Conservation (phyloP, 2,329 filamentous ascomycete genomes). For the Beauveria pseudobassiana region DNA sequence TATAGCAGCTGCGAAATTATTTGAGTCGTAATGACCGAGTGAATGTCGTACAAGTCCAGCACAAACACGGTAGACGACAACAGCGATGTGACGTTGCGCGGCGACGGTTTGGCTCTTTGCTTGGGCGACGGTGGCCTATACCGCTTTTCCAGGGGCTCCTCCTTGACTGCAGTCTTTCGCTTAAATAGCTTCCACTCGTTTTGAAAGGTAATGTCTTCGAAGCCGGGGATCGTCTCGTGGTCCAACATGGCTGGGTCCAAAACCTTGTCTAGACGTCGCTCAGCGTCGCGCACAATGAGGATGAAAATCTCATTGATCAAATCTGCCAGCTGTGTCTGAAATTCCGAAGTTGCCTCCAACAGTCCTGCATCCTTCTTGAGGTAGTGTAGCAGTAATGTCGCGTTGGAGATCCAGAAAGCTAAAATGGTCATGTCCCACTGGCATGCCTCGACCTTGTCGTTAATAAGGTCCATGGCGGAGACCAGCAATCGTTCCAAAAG, state of each 20-base stretch:
- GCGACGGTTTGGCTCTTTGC: conserved; percentile 82
- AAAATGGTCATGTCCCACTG: conserved; percentile 99
- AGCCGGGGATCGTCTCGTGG: conserved; percentile 94
- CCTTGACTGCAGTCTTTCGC: conserved; percentile 80
- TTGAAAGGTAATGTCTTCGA: conserved; percentile 94
- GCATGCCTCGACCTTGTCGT: conserved; percentile 86
- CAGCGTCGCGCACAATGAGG: conserved; percentile 90
- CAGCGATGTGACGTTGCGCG: conserved; percentile 90
- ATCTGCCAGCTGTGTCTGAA: conserved; percentile 88
- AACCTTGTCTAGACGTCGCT: conserved; percentile 92
- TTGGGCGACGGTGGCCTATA: conserved; percentile 91
- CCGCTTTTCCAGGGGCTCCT: conserved; percentile 83
- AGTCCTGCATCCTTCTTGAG: conserved; percentile 88
- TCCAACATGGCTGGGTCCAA: conserved; percentile 91
- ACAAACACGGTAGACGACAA: conserved; percentile 95
- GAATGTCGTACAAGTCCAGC: conserved; percentile 95
- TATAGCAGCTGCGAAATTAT: conserved; percentile 89
- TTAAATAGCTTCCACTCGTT: conserved; percentile 99
- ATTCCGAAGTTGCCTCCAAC: conserved; percentile 72
- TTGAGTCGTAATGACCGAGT: conserved; percentile 91
- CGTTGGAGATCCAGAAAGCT: conserved; percentile 98
- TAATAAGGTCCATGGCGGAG: conserved; percentile 91
- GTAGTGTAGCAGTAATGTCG: conserved; percentile 90
- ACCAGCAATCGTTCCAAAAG: conserved; percentile 73
- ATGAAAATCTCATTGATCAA: conserved; percentile 98